Evolutionary conservation across 2,329 filamentous ascomycete species (phyloP).

Genomic region (Alternaria panax): DNA sequence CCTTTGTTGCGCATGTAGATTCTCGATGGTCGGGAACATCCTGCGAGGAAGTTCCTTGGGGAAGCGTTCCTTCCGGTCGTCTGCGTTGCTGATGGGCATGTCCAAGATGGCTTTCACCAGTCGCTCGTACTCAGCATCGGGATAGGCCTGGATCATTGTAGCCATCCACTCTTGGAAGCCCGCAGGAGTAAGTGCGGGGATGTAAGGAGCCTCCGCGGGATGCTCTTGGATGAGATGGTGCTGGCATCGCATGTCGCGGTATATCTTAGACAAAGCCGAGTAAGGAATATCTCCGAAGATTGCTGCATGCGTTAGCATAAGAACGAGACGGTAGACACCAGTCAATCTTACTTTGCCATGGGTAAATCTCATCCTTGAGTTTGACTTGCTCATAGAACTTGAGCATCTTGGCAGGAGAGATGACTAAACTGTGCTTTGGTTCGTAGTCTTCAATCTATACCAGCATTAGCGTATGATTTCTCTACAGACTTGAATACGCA

Average conservation of each 20-base stretch:
- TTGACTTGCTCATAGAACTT: slow-evolving; percentile 74
- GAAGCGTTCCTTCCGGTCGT: slow-evolving; percentile 73
- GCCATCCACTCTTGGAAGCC: slow-evolving; percentile 70
- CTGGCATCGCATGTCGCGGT: slow-evolving; percentile 57
- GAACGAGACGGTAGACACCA: not conserved
- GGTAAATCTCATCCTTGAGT: slow-evolving; percentile 70
- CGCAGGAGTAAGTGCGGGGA: slow-evolving; percentile 56
- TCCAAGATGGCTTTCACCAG: slow-evolving; percentile 72
- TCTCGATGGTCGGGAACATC: slow-evolving; percentile 69
- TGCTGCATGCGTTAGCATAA: slow-evolving; percentile 26
- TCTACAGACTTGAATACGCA: slow-evolving; percentile 50
- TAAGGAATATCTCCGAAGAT: slow-evolving; percentile 56
- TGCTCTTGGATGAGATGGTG: slow-evolving; percentile 58
- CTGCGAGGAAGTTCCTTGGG: slow-evolving; percentile 80
- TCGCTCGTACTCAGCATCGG: slow-evolving; percentile 75
- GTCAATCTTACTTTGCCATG: slow-evolving; percentile 68
- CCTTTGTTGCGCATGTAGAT: slow-evolving; percentile 65
- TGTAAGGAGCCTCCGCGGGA: slow-evolving; percentile 51
- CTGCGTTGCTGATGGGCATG: slow-evolving; percentile 73
- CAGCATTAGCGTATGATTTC: slow-evolving; percentile 15
- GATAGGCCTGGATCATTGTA: slow-evolving; percentile 75
- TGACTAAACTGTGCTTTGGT: slow-evolving; percentile 72
- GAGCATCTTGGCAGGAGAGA: slow-evolving; percentile 78
- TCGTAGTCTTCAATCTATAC: slow-evolving; percentile 71
- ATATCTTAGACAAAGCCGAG: slow-evolving; percentile 54